A percentile compares a stretch with the other conserved stretches of the same genome.
These are phyloP conservation scores for Eutrema salsugineum DNA, from an alignment of 441 rosid genomes.

Conservation along the genomic window DNA sequence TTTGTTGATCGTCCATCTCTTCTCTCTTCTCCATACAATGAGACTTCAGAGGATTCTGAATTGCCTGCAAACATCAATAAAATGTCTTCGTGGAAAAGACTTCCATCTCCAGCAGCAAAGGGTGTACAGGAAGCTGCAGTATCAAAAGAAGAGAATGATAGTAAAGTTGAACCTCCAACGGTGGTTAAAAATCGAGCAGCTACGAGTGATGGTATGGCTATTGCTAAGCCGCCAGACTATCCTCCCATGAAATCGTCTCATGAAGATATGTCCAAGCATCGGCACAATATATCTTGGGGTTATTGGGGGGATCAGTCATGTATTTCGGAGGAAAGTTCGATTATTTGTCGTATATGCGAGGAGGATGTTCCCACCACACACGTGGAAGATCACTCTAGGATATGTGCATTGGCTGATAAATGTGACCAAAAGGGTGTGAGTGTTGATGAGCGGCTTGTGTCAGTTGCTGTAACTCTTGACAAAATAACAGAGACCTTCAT, in stretches of 20 bases:
- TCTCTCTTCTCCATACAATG: conserved; percentile 26
- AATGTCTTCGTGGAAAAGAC: conserved; percentile 81
- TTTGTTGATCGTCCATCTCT: conserved; percentile 33
- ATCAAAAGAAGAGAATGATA: conserved; percentile 42
- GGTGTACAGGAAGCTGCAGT: conserved; percentile 41
- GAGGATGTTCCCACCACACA: conserved; percentile 75
- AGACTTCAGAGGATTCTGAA: conserved; percentile 45
- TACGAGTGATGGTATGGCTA: conserved; percentile 44
- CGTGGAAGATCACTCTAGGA: conserved; percentile 83
- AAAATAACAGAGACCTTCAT: conserved; percentile 54
- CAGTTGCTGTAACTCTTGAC: conserved; percentile 77
- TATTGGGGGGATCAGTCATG: conserved; percentile 71
- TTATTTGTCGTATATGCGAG: conserved; percentile 95
- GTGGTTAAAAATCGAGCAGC: conserved; percentile 30
- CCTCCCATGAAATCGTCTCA: conserved; percentile 44
- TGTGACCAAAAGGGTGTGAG: conserved; percentile 66
- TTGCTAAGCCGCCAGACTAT: conserved; percentile 40
- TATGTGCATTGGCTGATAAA: conserved; percentile 84
- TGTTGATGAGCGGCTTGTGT: conserved; percentile 70
- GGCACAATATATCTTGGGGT: conserved; percentile 79
- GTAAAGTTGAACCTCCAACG: conserved; percentile 46
- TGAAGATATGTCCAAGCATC: conserved; percentile 57
- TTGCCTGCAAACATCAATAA: conserved; percentile 60
- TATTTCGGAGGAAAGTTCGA: conserved; percentile 60
- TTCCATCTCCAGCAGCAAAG: conserved; percentile 64